phyloP scores from a whole-genome alignment of 257 asterid genomes.

The Nicotiana obtusifolia region DNA sequence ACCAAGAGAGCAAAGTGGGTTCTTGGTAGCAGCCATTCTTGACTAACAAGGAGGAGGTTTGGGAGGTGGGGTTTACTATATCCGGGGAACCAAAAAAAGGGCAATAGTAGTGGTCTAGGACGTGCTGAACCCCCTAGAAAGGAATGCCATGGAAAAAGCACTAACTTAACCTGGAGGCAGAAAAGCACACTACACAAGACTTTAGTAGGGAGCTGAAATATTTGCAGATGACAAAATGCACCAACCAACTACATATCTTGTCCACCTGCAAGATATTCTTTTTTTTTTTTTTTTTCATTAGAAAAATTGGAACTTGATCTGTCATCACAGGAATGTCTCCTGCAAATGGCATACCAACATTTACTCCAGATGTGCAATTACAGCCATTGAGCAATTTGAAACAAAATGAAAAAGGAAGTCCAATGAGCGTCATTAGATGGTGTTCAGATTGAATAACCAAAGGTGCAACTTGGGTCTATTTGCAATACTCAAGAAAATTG shows the following conservation, averaged over 20 bases:
- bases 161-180: neutral
- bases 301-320: no score
- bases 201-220: neutral
- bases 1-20: neutral
- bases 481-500: no score
- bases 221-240: neutral
- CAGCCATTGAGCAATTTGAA: no score
- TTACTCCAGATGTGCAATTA: no score
- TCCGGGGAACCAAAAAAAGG: neutral
- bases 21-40: neutral
- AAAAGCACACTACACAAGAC: neutral
- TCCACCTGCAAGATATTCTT: neutral
- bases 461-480: no score
- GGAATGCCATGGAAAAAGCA: neutral
- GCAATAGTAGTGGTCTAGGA: neutral
- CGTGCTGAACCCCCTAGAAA: neutral
- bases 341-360: no score
- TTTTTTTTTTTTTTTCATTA: no score
- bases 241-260: neutral
- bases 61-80: neutral
- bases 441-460: no score
- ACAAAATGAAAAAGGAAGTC: no score
- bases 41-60: neutral
- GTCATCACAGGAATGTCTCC: no score
- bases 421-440: no score